phyloP scores from a whole-genome alignment of 768 basidiomycete species.

The Rhizopogon roseolus region DNA sequence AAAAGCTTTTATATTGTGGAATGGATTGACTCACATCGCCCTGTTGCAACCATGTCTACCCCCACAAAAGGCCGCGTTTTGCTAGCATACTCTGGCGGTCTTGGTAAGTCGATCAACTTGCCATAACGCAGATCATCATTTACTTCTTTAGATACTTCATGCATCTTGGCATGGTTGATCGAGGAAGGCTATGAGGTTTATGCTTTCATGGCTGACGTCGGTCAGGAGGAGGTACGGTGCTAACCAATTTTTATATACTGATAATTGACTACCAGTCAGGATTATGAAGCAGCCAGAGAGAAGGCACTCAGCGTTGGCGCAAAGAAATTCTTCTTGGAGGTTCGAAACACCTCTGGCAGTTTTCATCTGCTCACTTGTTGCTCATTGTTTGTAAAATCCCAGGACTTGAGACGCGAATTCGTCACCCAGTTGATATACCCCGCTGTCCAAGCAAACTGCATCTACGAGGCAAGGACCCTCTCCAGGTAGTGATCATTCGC shows the following conservation, averaged over 20 bases:
- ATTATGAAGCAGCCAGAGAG: slow-evolving; percentile 85
- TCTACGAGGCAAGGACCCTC: slow-evolving; percentile 74
- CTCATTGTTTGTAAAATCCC: slow-evolving; percentile 2
- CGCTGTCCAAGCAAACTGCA: slow-evolving; percentile 96
- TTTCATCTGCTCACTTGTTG: neutral
- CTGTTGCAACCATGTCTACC: neutral
- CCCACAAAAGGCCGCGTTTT: neutral
- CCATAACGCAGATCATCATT: neutral
- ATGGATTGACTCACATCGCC: neutral
- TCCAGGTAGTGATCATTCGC: neutral
- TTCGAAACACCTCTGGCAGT: slow-evolving; percentile 20
- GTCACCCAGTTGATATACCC: slow-evolving; percentile 96
- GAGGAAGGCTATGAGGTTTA: slow-evolving; percentile 97
- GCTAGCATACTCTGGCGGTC: slow-evolving; percentile 81
- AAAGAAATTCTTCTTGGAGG: slow-evolving; percentile 93
- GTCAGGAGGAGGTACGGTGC: slow-evolving; percentile 82
- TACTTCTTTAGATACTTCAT: slow-evolving; percentile 77
- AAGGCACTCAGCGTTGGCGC: slow-evolving; percentile 92
- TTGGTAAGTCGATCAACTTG: slow-evolving; percentile 56
- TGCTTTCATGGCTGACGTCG: slow-evolving; percentile 96
- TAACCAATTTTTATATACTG: neutral
- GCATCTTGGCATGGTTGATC: slow-evolving; percentile 98
- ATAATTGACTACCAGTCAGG: slow-evolving; percentile 40
- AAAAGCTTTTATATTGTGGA: too few relatives aligned
- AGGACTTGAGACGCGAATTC: slow-evolving; percentile 95